A percentile compares a stretch with the other conserved stretches of the same genome.
These are phyloP conservation scores for Larix kaempferi DNA, from an alignment of 75 land plant genomes.

Conservation along the genomic window DNA sequence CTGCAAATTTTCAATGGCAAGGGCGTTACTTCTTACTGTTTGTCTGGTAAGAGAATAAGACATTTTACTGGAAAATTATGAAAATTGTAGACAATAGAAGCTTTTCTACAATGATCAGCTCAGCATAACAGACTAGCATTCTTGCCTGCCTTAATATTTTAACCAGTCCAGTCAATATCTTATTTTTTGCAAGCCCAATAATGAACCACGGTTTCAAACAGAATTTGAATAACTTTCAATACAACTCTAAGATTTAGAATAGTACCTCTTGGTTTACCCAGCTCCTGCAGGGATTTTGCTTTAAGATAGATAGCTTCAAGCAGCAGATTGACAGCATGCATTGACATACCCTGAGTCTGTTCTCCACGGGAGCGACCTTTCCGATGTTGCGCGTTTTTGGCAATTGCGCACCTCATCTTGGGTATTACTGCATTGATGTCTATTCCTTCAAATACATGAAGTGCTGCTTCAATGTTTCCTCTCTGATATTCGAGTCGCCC, in stretches of 20 bases:
- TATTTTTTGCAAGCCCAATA: neutral
- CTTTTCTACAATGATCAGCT: neutral
- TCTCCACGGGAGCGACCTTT: slow-evolving; percentile 29
- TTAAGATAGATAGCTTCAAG: slow-evolving; percentile 84
- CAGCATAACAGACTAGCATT: neutral
- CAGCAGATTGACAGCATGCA: slow-evolving; percentile 76
- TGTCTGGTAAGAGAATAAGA: neutral
- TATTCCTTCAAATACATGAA: slow-evolving; percentile 89
- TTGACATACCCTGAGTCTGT: slow-evolving; percentile 40
- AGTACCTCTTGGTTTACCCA: slow-evolving; percentile 68
- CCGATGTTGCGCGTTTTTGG: slow-evolving; percentile 37
- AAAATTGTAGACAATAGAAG: neutral
- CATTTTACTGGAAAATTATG: neutral
- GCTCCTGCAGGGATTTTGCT: slow-evolving; percentile 76
- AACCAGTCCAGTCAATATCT: neutral
- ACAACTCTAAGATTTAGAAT: neutral
- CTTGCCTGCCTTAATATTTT: neutral
- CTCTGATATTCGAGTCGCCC: slow-evolving; percentile 82
- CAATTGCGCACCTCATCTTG: slow-evolving; percentile 55
- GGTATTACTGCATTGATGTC: slow-evolving; percentile 55
- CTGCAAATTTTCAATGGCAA: slow-evolving; percentile 42
- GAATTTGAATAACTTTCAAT: neutral
- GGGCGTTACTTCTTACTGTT: neutral
- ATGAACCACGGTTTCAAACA: neutral
- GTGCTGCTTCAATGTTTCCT: slow-evolving; percentile 85